A percentile compares a stretch with the other conserved stretches of the same genome.
phyloP scores from a whole-genome alignment of 345 rosid genomes.

The Linum usitatissimum region DNA sequence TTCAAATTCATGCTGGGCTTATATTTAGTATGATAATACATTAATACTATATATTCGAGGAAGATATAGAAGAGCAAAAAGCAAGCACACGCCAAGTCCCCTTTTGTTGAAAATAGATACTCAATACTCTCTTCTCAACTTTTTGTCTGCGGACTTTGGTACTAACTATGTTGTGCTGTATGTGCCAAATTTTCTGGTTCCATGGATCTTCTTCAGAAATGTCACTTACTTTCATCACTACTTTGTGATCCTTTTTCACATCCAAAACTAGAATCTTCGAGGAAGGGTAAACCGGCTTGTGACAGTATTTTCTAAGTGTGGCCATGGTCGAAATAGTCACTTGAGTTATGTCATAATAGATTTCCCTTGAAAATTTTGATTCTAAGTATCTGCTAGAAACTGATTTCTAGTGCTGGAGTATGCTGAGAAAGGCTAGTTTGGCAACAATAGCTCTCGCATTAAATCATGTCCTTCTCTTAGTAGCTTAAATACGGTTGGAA shows the following conservation, averaged over 20 bases:
- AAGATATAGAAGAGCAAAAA: background rate
- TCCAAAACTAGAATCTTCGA: background rate
- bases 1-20: constrained; percentile 1
- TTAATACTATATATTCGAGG: too few relatives aligned
- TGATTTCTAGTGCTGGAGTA: background rate
- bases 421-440: background rate
- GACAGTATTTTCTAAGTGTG: too few relatives aligned
- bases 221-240: background rate
- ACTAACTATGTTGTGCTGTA: background rate
- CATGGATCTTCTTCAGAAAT: background rate
- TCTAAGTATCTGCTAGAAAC: background rate
- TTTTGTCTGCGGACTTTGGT: background rate
- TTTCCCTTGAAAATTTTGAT: too few relatives aligned
- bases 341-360: too few relatives aligned
- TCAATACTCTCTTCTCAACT: background rate
- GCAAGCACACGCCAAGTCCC: background rate
- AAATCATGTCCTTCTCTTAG: too few relatives aligned
- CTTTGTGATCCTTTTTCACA: too few relatives aligned
- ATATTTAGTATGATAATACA: background rate
- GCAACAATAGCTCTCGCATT: too few relatives aligned
- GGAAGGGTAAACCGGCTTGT: background rate
- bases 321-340: too few relatives aligned
- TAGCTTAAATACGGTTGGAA: too few relatives aligned
- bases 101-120: background rate
- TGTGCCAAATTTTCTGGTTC: background rate